Conservation (phyloP, 1,139 yeast genomes). For the Wickerhamomyces sp. region DNA sequence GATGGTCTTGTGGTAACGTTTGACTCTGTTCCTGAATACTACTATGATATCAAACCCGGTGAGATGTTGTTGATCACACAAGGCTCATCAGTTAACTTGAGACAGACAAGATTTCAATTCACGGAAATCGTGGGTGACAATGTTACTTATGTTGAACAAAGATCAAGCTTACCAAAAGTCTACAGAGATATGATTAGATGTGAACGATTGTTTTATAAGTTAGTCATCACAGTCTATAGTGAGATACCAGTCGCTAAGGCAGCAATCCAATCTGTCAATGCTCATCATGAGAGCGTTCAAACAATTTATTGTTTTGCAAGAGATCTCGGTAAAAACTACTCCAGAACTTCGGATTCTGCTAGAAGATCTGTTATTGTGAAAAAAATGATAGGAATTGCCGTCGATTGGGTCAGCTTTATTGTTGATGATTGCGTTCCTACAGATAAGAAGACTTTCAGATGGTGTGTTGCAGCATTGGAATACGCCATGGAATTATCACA, state of each 20-base stretch:
- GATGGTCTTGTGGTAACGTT: conserved; percentile 72
- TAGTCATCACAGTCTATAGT: conserved; percentile 63
- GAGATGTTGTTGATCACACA: conserved; percentile 66
- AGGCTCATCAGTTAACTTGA: conserved; percentile 48
- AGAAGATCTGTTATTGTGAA: conserved; percentile 67
- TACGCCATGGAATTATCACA: conserved; percentile 94
- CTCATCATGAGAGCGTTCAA: conserved; percentile 73
- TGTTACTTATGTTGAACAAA: conserved; percentile 48
- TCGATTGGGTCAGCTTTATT: conserved; percentile 89
- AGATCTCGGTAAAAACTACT: conserved; percentile 75
- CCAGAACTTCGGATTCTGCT: conserved; percentile 57
- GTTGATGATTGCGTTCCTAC: conserved; percentile 95
- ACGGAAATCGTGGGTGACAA: conserved; percentile 52
- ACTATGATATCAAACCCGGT: conserved; percentile 54
- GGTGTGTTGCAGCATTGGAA: conserved; percentile 95
- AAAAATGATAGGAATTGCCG: conserved; percentile 68
- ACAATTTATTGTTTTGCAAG: conserved; percentile 75
- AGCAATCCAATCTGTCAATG: conserved; percentile 43
- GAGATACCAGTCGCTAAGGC: conserved; percentile 52
- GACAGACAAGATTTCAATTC: conserved; percentile 37
- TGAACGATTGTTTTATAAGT: conserved; percentile 62
- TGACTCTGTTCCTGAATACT: conserved; percentile 33
- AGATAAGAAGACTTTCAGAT: conserved; percentile 83
- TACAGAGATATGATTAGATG: conserved; percentile 69
- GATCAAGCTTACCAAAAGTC: conserved; percentile 70